Base-by-base conservation (phyloP, 208 protist genomes). In the Acanthamoeba lenticulata region DNA sequence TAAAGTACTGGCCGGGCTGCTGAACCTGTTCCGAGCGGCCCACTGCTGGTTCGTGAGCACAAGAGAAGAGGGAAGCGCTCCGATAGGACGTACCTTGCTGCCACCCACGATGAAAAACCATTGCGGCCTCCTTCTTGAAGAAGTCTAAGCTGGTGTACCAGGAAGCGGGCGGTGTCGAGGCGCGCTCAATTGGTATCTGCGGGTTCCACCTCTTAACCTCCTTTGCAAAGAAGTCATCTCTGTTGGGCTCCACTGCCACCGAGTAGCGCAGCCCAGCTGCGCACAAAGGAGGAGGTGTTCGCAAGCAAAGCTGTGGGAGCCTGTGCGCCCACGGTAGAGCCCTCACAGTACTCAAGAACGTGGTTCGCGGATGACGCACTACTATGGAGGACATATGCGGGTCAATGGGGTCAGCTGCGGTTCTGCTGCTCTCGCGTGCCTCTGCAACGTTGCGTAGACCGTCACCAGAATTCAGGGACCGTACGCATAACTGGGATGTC, bases 161-260 rank as follows among this genome's bases (percentile, higher is more conserved):
- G 11, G 79, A 52, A 32, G 79, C 44, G 24, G 79, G 79, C 3
- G 79, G 79, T n/a, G 79, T 89, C 7, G 47, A 42, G 49, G 79
- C 44, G 27, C 49, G 47, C 45, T 89, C 47, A 24, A 89, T 62
- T 4, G 79, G 79, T 42, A 89, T 42, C 44, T 62, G 44, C 3
- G 79, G 79, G 79, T 89, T 42, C 47, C 44, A 89, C 79, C 67
- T 38, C 13, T 44, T n/a, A 4, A 44, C 67, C 67, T 77, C 36
- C 67, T 19, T 44, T 1, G 29, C 67, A 27, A 77, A 77, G 13
- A 44, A 11, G 5, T 2, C 29, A 34, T 44, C 67, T 13, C 21
- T 36, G 11, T 9, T 9, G 21, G 29, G 5, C 27, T 11, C 7
- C 9, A 24, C n/a, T 11, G 65, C n/a, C n/a, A n/a, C n/a, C n/a